Conservation (phyloP, 2,329 filamentous ascomycete species). For the Cytospora schulzeri region DNA sequence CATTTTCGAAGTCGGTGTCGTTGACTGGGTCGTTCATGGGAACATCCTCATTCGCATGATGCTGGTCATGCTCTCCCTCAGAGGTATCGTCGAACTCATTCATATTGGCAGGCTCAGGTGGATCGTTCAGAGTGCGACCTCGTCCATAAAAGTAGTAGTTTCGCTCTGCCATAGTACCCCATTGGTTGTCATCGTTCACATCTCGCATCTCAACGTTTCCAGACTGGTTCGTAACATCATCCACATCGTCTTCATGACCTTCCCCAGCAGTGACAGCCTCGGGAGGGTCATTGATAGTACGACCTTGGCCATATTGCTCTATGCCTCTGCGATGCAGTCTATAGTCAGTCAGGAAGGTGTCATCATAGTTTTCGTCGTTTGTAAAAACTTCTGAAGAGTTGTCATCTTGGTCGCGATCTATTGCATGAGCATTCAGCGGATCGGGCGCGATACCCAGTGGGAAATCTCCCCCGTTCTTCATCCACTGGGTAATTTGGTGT, state of each 20-base stretch:
- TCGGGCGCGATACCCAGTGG: neutral
- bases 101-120: neutral
- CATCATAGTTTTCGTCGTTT: neutral
- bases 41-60: neutral
- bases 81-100: neutral
- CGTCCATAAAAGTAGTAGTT: neutral
- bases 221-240: neutral
- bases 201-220: neutral
- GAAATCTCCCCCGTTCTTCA: constrained; percentile 22
- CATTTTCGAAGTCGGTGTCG: neutral
- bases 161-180: neutral
- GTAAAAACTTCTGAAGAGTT: neutral
- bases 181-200: neutral
- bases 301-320: constrained; percentile 5
- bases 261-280: neutral
- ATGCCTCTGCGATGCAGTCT: neutral
- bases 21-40: no score
- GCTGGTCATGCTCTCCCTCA: neutral
- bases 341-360: neutral
- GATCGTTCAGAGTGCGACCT: constrained; percentile 18
- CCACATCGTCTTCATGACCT: neutral
- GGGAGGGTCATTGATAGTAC: neutral
- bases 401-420: no score
- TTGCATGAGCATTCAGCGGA: neutral
- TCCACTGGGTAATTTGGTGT: constrained; percentile 21